Evolutionary conservation across 768 basidiomycete genomes (phyloP).

Genomic region (Podaxis sp.): DNA sequence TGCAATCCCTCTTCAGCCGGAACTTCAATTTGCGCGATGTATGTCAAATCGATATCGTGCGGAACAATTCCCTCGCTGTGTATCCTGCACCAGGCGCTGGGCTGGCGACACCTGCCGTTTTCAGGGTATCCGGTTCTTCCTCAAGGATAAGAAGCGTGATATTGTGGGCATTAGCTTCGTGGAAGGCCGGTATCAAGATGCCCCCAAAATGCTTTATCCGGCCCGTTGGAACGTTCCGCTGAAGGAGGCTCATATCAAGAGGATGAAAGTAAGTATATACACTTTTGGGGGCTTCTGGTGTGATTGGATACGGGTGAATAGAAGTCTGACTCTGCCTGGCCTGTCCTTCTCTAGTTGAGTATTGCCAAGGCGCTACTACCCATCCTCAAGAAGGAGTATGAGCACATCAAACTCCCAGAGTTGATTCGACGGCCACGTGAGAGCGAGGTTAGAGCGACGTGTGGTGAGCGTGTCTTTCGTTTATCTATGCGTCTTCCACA

Average conservation of each 20-base stretch:
- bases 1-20: constrained; percentile 44
- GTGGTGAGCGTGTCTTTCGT: constrained; percentile 52
- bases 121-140: constrained; percentile 79
- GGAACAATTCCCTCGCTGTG: constrained; percentile 76
- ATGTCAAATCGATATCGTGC: constrained; percentile 79
- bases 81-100: constrained; percentile 84
- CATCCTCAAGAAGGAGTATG: constrained; percentile 60
- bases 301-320: not conserved
- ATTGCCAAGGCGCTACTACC: constrained; percentile 71
- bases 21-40: constrained; percentile 77
- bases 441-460: constrained; percentile 81
- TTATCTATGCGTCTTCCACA: not conserved
- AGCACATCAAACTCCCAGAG: constrained; percentile 54
- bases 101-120: constrained; percentile 87
- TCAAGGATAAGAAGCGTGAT: constrained; percentile 57
- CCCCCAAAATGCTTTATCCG: constrained; percentile 65
- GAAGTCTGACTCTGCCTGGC: constrained; percentile 9
- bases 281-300: not conserved
- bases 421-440: constrained; percentile 76
- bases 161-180: constrained; percentile 71
- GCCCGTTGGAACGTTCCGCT: constrained; percentile 65
- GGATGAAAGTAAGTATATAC: constrained; percentile 55
- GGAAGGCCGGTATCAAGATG: constrained; percentile 58
- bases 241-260: constrained; percentile 45
- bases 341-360: constrained; percentile 44